A percentile compares a stretch with the other conserved stretches of the same genome.
Evolutionary conservation across 2,329 filamentous ascomycete species (phyloP).

Genomic region (Sordariomycetes sp.): DNA sequence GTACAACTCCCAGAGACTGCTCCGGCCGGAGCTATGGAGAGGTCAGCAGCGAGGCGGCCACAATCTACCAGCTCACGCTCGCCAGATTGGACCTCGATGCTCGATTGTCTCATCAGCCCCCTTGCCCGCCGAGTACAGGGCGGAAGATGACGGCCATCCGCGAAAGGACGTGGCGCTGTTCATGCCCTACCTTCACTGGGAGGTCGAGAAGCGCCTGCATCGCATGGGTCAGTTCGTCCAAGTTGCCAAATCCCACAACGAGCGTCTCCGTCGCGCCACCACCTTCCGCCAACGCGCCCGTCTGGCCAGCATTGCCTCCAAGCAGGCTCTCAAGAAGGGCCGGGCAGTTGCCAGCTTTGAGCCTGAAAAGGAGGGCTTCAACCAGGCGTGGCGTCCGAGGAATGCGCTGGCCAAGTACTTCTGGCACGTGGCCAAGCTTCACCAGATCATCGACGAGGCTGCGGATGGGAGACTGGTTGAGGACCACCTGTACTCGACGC

Average conservation of each 20-base stretch:
- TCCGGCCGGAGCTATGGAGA: constrained; percentile 10
- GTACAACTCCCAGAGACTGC: constrained; percentile 9
- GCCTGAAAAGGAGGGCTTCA: neutral
- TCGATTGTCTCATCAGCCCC: constrained; percentile 8
- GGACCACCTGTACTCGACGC: constrained; percentile 13
- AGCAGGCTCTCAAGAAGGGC: neutral
- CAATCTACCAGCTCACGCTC: constrained; percentile 7
- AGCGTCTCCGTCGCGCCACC: constrained; percentile 7
- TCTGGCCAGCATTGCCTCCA: constrained; percentile 6
- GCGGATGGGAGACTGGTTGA: constrained; percentile 9
- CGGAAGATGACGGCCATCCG: neutral
- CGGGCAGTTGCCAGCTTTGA: constrained; percentile 1
- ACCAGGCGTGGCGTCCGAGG: constrained; percentile 6
- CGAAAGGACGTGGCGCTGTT: constrained; percentile 8
- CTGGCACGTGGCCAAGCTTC: constrained; percentile 10
- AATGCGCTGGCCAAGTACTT: constrained; percentile 10
- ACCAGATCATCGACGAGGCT: constrained; percentile 10
- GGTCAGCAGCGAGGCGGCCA: constrained; percentile 8
- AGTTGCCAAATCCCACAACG: constrained; percentile 8
- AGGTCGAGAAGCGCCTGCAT: constrained; percentile 9
- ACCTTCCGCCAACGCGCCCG: constrained; percentile 5
- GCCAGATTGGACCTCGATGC: constrained; percentile 9
- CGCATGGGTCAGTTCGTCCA: constrained; percentile 10
- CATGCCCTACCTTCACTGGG: constrained; percentile 11
- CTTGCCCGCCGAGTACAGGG: neutral